These are phyloP conservation scores for Talaromyces adpressus DNA, from an alignment of 495 filamentous ascomycete genomes.

Conservation along the genomic window DNA sequence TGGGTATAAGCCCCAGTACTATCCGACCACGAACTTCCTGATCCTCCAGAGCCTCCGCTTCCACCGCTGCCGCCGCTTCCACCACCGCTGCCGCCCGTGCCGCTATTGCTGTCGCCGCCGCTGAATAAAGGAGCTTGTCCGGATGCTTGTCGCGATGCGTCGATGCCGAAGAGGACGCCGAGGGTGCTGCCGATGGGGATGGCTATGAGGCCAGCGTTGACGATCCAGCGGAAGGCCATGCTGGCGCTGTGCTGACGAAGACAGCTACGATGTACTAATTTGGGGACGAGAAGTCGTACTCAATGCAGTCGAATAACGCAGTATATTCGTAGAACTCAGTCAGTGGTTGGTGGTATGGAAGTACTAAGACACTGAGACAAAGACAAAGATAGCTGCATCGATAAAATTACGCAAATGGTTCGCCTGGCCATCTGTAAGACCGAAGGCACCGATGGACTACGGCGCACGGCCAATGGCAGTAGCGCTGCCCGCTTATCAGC, in stretches of 20 bases:
- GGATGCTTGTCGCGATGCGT: constrained; percentile 24
- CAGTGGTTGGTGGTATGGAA: neutral
- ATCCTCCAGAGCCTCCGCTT: neutral
- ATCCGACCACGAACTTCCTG: neutral
- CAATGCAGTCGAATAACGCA: neutral
- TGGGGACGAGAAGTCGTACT: neutral
- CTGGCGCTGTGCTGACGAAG: neutral
- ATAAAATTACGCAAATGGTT: neutral
- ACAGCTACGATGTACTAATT: neutral
- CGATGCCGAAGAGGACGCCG: constrained; percentile 31
- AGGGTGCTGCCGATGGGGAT: constrained; percentile 33
- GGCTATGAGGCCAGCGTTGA: constrained; percentile 29
- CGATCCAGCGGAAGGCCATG: constrained; percentile 21
- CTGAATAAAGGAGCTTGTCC: constrained; percentile 22
- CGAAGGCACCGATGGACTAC: too few species aligned
- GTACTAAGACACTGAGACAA: too few species aligned
- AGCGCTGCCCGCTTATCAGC: neutral
- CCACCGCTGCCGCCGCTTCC: neutral
- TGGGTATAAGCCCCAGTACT: constrained; percentile 8
- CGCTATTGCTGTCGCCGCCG: constrained; percentile 10
- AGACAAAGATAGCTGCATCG: neutral
- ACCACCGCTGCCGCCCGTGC: constrained; percentile 10
- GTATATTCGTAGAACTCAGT: neutral
- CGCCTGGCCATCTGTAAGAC: neutral
- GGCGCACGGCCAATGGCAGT: neutral